Base-by-base conservation (phyloP, 139 green algal species). In the Monoraphidium neglectum region DNA sequence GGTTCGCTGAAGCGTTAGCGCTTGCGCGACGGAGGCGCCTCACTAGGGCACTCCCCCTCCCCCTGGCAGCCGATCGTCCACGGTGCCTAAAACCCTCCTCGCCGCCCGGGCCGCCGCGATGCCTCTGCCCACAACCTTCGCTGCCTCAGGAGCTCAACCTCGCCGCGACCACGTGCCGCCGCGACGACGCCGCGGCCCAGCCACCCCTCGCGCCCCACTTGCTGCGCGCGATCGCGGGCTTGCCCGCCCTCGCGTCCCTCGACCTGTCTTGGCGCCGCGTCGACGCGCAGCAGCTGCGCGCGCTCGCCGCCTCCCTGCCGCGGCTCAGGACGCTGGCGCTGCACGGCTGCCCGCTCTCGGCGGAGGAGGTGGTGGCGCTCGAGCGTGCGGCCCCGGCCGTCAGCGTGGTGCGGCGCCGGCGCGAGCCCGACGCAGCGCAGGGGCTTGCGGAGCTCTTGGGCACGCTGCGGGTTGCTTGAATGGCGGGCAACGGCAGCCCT, bases 191-290 rank as follows among this genome's bases (percentile, higher is more conserved):
- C n/a, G 51, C 36, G 4, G 35, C 15, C 5, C 37, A 10, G 35
- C 49, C 66, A 37, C 65, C 53, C 16, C 16, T 80, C 47, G 47
- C 53, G 16, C 43, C 18, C 54, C 21, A 53, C 15, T 13, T 75
- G 23, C 12, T 70, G 16, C 26, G 37, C 6, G 37, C 38, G 16
- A 24, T 80, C 23, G 32, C 37, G 15, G 23, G 5, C 10, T 61
- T 80, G 65, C 74, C 74, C 2, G 51, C 63, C 28, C 74, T 80
- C 21, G 67, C 74, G 4, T 38, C n/a, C 65, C 65, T 80, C 0
- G 74, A 80, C 74, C 40, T 80, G 18, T 75, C 65, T n/a, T 38
- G 74, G 18, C 51, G 65, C 33, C 64, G 37, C 26, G 33, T 80
- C 26, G 57, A 28, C 3, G 49, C 68, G 36, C 36, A 37, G 36